A percentile compares a stretch with the other conserved stretches of the same genome.
Conservation (phyloP, 139 green algal species). For the Volvox reticuliferus region DNA sequence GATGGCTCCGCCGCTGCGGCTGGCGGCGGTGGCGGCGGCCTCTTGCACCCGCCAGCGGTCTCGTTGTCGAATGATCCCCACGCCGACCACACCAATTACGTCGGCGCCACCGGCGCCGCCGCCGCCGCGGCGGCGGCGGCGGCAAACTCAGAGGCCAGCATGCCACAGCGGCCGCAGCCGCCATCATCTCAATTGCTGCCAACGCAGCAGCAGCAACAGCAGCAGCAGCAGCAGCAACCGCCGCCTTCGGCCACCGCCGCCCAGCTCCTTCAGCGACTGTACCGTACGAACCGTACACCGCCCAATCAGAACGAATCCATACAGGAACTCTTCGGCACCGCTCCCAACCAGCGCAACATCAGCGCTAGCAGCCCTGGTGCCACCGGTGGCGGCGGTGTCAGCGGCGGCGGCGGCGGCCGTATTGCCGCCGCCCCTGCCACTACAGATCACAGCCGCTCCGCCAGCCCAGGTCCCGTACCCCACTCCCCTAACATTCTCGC, state of each 20-base stretch:
- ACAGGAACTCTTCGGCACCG: neutral
- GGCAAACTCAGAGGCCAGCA: neutral
- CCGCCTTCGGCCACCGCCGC: neutral
- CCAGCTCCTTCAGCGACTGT: slow-evolving; percentile 12
- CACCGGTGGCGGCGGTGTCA: neutral
- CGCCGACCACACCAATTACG: neutral
- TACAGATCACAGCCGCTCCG: neutral
- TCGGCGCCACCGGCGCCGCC: neutral
- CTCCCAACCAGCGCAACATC: neutral
- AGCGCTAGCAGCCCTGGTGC: neutral
- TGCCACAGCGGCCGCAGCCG: no score
- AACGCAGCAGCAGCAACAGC: neutral
- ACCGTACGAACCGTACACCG: slow-evolving; percentile 39
- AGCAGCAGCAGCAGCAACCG: neutral
- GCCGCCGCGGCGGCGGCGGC: neutral
- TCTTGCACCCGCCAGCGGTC: no score
- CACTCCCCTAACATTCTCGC: neutral
- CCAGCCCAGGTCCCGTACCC: neutral
- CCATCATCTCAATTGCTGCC: no score
- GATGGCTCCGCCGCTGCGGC: neutral
- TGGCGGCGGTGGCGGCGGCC: neutral
- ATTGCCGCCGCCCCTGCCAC: neutral
- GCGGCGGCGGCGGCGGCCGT: neutral
- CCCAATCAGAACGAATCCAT: neutral
- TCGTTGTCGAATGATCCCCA: neutral